Base-by-base conservation (phyloP, 2,329 filamentous ascomycete species). In the Fusarium chaquense region DNA sequence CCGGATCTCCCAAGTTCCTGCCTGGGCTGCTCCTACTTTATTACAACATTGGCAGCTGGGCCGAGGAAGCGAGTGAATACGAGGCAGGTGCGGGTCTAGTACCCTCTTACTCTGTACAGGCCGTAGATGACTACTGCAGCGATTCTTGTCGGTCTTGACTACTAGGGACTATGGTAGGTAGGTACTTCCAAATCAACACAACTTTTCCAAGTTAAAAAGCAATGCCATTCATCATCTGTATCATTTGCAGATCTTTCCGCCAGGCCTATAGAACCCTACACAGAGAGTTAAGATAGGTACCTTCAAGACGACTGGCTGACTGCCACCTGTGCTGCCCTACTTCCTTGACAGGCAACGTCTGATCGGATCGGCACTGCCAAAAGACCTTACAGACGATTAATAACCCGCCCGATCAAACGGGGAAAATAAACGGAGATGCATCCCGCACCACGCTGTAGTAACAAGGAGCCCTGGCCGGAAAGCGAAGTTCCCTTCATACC, bases 321-420 rank as follows among this genome's bases (percentile, higher is more conserved):
- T 51, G 3, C 18, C n/a, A 26, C 18, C 18, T 11, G 33, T 5
- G 10, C 33, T 40, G 43, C 11, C 22, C 43, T 30, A 15, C 28
- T 38, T 53, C 32, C 49, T 22, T n/a, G 36, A 26, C 46, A 57
- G 35, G 32, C 62, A 62, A 62, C 69, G 70, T 53, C 58, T 64
- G 44, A 66, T 72, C 58, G 46, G 71, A 73, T 74, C 67, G 69
- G 58, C 71, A 64, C 57, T 69, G 62, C 59, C 52, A 73, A 57
- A 58, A 63, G 33, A 51, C 38, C 43, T 70, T 63, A 35, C 49
- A 60, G 47, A 60, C 55, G 63, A 50, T 64, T 52, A 63, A 18
- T 52, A 63, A 15, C 49, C 53, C 56, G 44, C 58, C 40, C 55
- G 53, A 59, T 52, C 53, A 68, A 46, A 59, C 67, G 63, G 62